These are phyloP conservation scores for Cyphellophora attinorum DNA, from an alignment of 2,329 filamentous ascomycete species.

Conservation along the genomic window DNA sequence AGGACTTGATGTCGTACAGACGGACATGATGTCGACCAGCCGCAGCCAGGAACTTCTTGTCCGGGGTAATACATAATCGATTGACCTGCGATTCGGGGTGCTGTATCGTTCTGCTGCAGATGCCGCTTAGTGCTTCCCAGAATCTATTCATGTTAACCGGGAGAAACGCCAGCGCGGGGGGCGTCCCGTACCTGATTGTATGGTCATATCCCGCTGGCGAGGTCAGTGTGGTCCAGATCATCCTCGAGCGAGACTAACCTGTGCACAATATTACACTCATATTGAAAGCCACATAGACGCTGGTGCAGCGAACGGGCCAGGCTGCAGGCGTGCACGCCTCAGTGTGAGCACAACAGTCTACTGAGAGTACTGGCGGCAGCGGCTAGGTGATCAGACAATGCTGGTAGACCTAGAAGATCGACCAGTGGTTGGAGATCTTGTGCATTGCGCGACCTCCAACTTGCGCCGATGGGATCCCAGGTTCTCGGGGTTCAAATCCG, in stretches of 20 bases:
- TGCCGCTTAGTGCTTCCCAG: constrained; percentile 96
- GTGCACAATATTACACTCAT: constrained; percentile 63
- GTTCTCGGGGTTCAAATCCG: no score
- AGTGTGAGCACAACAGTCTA: no score
- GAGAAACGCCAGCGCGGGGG: constrained; percentile 5
- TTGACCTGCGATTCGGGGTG: constrained; percentile 98
- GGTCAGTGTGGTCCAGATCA: constrained; percentile 10
- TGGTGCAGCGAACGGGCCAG: no score
- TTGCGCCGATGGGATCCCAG: no score
- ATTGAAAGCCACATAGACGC: no score
- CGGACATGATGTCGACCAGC: constrained; percentile 80
- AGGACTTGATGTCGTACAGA: constrained; percentile 96
- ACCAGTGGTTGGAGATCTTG: no score
- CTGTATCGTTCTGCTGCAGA: constrained; percentile 95
- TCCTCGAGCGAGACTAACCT: constrained; percentile 33
- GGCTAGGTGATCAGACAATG: no score
- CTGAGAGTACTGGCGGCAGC: no score
- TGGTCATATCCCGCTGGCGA: constrained; percentile 61
- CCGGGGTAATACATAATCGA: constrained; percentile 92
- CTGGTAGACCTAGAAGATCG: no score
- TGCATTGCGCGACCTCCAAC: no score
- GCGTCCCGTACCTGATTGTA: constrained; percentile 54
- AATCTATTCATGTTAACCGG: constrained; percentile 65
- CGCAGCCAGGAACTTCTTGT: constrained; percentile 89
- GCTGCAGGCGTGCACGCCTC: no score